phyloP scores from a whole-genome alignment of 1,139 yeast genomes.

The Yamadazyma diospyri region DNA sequence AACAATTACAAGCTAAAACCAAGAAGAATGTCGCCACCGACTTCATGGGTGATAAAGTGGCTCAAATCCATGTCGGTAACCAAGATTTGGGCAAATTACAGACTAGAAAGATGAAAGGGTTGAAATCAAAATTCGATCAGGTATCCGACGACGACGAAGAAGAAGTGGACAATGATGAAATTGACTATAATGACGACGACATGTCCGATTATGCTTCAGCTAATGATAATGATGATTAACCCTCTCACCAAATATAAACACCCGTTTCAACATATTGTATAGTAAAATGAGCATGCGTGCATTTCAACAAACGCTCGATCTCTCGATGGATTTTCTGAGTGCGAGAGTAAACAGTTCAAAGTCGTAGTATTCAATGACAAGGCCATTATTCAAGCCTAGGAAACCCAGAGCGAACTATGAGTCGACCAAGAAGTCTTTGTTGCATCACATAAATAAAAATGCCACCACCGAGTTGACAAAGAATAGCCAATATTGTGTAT shows the following conservation, averaged over 20 bases:
- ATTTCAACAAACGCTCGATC: too few species aligned
- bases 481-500: slow-evolving; percentile 57
- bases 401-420: slow-evolving; percentile 2
- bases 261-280: slow-evolving; percentile 6
- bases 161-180: slow-evolving; percentile 41
- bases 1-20: slow-evolving; percentile 73
- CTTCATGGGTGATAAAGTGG: slow-evolving; percentile 93
- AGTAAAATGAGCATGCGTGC: slow-evolving; percentile 3
- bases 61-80: slow-evolving; percentile 92
- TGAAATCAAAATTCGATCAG: slow-evolving; percentile 83
- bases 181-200: slow-evolving; percentile 21
- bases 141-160: slow-evolving; percentile 49
- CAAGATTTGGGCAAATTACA: slow-evolving; percentile 89
- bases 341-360: neutral
- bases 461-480: slow-evolving; percentile 40
- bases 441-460: neutral
- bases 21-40: slow-evolving; percentile 90
- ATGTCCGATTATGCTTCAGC: slow-evolving; percentile 31
- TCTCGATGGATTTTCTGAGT: slow-evolving; percentile 2
- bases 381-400: slow-evolving; percentile 8
- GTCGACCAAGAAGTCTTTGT: slow-evolving; percentile 2
- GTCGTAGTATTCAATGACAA: slow-evolving; percentile 4
- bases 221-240: slow-evolving; percentile 14
- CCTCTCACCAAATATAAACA: slow-evolving; percentile 32
- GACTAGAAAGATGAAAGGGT: slow-evolving; percentile 98